These are phyloP conservation scores for Trametes elegans DNA, from an alignment of 768 basidiomycete species.

Conservation along the genomic window DNA sequence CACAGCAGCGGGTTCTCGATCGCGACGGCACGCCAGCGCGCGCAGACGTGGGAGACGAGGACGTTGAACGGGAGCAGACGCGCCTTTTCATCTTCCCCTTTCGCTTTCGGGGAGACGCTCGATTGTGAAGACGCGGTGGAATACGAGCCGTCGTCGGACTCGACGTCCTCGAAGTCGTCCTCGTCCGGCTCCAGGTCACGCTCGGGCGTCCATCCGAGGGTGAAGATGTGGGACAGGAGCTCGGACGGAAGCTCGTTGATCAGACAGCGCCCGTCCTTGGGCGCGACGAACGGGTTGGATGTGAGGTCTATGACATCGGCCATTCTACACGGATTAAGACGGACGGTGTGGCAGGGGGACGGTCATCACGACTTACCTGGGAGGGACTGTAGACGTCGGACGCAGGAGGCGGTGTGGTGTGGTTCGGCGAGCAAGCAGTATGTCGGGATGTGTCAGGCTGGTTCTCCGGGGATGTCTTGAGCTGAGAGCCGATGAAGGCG, in stretches of 20 bases:
- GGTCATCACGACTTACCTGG: no score
- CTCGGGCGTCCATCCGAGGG: slow-evolving; percentile 3
- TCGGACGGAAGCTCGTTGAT: slow-evolving; percentile 57
- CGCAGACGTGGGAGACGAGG: slow-evolving; percentile 61
- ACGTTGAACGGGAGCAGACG: slow-evolving; percentile 23
- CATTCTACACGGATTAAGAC: not conserved
- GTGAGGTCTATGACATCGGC: slow-evolving; percentile 10
- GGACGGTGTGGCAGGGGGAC: no score
- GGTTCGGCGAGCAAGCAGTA: not conserved
- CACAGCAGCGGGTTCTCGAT: slow-evolving; percentile 55
- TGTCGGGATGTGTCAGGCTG: not conserved
- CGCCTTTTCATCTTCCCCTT: not conserved
- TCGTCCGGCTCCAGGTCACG: slow-evolving; percentile 24
- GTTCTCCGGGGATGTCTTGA: not conserved
- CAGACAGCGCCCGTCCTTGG: slow-evolving; percentile 23
- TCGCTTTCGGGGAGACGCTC: not conserved
- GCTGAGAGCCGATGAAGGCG: no score
- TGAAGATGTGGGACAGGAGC: slow-evolving; percentile 47
- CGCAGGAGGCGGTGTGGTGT: not conserved
- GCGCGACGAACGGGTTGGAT: slow-evolving; percentile 18
- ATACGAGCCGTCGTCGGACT: slow-evolving; percentile 2
- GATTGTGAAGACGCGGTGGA: not conserved
- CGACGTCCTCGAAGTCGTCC: slow-evolving; percentile 25
- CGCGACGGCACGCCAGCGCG: slow-evolving; percentile 52
- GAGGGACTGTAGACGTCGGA: no score